Evolutionary conservation across 2,329 filamentous ascomycete genomes (phyloP), one percentile per base, ranked within the genome.

Genomic region (Talaromyces sp.): DNA sequence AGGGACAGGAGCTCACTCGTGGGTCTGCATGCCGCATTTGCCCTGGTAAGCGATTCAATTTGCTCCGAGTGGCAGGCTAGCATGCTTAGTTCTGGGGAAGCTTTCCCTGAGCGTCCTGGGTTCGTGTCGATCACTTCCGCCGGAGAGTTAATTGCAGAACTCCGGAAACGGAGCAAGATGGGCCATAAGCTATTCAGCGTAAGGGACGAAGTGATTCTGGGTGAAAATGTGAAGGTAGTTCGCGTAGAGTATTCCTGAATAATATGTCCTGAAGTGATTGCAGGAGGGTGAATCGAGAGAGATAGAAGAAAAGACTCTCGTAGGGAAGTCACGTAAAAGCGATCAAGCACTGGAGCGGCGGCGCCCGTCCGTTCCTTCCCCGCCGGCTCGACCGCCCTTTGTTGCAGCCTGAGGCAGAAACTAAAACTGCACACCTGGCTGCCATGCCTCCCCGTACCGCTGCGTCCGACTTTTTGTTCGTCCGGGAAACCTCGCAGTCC

Each of bases 331-430:
- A 17, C 32, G 32, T 17, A 35, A 12, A 32, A 12, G 31, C 31
- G 12, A 32, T 3, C 31, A 9, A 31, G 3, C 31, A 32, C 31
- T 1, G 27, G 5, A 29, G n/a, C n/a, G 31, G 31, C 9, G 32
- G 32, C 32, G 32, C 14, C 43, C 10, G 43, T 46, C 41, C 21
- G 41, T 12, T 46, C 43, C 43, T 46, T 46, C 43, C 43, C 43
- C 43, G 43, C 43, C 24, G 21, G 35, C 35, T 38, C 35, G 35
- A 38, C 35, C 35, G 35, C 35, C 12, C 21, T 24, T 46, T 24
- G 43, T 43, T 43, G 38, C 4, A 3, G 10, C 9, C 3, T 66
- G 11, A 70, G 70, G 71, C 58, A 57, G 19, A n/a, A 57, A 52
- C 17, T 65, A 65, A 54, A 0, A 58, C 0, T 66, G 63, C 69